Evolutionary conservation across 306 rosid genomes (phyloP), one percentile per base, ranked within the genome.

Genomic region (Cucurbita ficifolia): DNA sequence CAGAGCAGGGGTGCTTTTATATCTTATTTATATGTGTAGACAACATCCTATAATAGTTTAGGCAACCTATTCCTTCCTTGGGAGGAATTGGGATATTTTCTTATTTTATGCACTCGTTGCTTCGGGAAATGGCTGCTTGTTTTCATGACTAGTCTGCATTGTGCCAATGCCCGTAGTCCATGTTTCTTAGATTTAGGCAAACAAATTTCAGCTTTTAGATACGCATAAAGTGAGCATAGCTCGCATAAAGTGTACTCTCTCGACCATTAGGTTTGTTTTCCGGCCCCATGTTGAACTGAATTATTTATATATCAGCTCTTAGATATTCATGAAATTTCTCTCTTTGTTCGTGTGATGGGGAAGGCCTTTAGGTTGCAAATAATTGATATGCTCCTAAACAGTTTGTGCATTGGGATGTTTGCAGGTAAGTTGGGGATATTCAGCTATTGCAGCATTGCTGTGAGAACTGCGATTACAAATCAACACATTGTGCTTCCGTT

Each of bases 401-500:
- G 17, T 42, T 8, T 42, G 71, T 13, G n/a, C 39, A 57, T 24
- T 29, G 22, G 49, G 4, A 49, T 70, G 74, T 22, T 57, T 53
- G 73, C 77, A 93, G 97, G 88, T 94, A 97, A 80, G 73, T 76
- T 48, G 84, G 53, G 79, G 92, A 79, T 19, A 91, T 88, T 83
- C 87, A 89, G 72, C 70, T 83, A 82, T 85, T 91, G 69, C 92
- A 91, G 54, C 76, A 77, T 18, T 94, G 96, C 75, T 94, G 99
- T 74, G 86, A 88, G 84, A 89, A 83, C 76, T 84, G 92, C 52
- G 50, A 86, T 40, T 79, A 89, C 79, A 85, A 86, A 36, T 91
- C 97, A 51, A 91, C 95, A 14, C 99, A 94, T 80, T 94, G 96
- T 74, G 97, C 86, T 84, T 94, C 96, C 38, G 90, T 94, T 77